Base-by-base conservation (phyloP, 306 rosid genomes). In the Acacia crassicarpa region DNA sequence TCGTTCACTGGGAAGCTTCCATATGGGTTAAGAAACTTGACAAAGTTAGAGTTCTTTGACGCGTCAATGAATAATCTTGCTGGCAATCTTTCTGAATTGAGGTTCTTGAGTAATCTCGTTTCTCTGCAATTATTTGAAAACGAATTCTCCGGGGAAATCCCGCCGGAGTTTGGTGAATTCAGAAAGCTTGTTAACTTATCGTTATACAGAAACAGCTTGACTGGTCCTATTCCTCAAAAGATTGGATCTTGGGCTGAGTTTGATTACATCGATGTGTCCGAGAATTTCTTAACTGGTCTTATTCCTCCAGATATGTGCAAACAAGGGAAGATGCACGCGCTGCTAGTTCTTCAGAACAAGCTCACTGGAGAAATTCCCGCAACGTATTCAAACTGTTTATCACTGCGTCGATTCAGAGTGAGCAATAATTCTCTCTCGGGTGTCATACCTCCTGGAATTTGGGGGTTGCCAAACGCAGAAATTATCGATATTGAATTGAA, bases 271-370 rank as follows among this genome's bases (percentile, higher is more conserved):
- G 99, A 95, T 72, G 94, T 86, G 10, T 90, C 99, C 12, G 97
- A 91, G 77, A 95, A 95, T 77, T 78, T 77, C 14, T 35, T 95
- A 61, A 79, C 91, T 2, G 99, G 99, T 54, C 67, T 89, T 16
- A 90, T 95, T 79, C 99, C 99, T 12, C 93, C 98, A 2, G 80
- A 93, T 27, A 93, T 95, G 99, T 95, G 99, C 72, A 86, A 69
- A 4, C 83, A 59, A 71, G 93, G 98, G 46, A 87, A 81, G 62
- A 90, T 95, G 97, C 10, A 0, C 0, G 79, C 16, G 19, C 83
- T 95, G 46, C 87, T 93, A 0, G 19, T 90, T 12, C 90, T 91
- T 56, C 91, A 95, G 89, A 95, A 95, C 88, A 92, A 91, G 0
- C 90, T 95, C 80, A 83, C 97, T 15, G 98, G 99, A 4, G 83